phyloP scores from a whole-genome alignment of 768 basidiomycete species.

The Erythrobasidium yunnanense region DNA sequence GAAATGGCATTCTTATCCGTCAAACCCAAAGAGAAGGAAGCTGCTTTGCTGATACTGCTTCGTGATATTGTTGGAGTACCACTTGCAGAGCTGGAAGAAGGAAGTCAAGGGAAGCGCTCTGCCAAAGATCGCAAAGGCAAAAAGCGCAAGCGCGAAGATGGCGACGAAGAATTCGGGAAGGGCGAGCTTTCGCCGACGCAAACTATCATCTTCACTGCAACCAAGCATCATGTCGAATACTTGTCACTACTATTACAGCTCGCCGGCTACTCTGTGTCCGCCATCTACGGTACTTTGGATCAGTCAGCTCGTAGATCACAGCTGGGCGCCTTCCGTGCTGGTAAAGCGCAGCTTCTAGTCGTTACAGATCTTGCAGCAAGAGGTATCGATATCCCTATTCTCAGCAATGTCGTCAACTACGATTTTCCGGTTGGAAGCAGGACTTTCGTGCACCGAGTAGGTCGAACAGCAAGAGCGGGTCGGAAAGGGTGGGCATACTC shows the following conservation, averaged over 20 bases:
- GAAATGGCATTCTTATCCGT: slow-evolving; percentile 89
- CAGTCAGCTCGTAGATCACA: slow-evolving; percentile 78
- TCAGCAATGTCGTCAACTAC: slow-evolving; percentile 95
- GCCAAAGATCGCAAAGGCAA: slow-evolving; percentile 30
- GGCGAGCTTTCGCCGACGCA: slow-evolving; percentile 64
- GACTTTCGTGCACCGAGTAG: slow-evolving; percentile 92
- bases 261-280: slow-evolving; percentile 77
- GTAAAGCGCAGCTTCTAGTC: slow-evolving; percentile 69
- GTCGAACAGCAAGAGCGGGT: slow-evolving; percentile 89
- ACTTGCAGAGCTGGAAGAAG: slow-evolving; percentile 25
- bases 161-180: background rate
- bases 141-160: slow-evolving; percentile 47
- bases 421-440: slow-evolving; percentile 91
- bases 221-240: slow-evolving; percentile 98
- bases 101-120: slow-evolving; percentile 44
- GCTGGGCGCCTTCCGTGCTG: slow-evolving; percentile 78
- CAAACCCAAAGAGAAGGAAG: slow-evolving; percentile 87
- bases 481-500: slow-evolving; percentile 94
- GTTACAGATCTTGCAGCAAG: slow-evolving; percentile 98
- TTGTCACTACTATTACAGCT: slow-evolving; percentile 62
- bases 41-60: slow-evolving; percentile 68
- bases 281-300: slow-evolving; percentile 91
- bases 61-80: slow-evolving; percentile 81
- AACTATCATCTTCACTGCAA: slow-evolving; percentile 86
- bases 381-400: slow-evolving; percentile 91